Conservation (phyloP, 129 eudicot species). For the Apium graveolens region DNA sequence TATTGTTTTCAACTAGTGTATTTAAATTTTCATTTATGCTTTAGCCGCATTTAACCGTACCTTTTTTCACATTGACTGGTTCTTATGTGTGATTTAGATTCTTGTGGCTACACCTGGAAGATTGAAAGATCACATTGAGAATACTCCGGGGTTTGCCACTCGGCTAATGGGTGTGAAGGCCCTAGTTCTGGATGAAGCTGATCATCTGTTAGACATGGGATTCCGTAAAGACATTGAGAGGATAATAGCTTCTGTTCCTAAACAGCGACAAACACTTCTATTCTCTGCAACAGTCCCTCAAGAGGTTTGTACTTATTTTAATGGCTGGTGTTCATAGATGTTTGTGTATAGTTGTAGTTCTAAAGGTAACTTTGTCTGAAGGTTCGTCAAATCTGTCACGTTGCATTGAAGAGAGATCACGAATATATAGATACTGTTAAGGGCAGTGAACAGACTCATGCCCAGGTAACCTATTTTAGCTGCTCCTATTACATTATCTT, state of each 20-base stretch:
- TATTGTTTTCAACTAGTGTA: neutral
- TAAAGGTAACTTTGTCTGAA: slow-evolving; percentile 21
- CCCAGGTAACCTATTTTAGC: slow-evolving; percentile 46
- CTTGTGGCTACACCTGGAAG: slow-evolving; percentile 99
- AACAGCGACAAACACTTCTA: slow-evolving; percentile 87
- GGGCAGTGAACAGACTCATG: slow-evolving; percentile 86
- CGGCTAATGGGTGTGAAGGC: slow-evolving; percentile 83
- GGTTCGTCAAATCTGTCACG: slow-evolving; percentile 95
- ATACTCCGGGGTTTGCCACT: slow-evolving; percentile 90
- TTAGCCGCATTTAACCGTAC: neutral
- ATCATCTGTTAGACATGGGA: slow-evolving; percentile 96
- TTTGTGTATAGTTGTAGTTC: neutral
- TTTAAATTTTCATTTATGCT: neutral
- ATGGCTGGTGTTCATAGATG: slow-evolving; percentile 10
- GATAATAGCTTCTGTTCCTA: slow-evolving; percentile 83
- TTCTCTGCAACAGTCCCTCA: slow-evolving; percentile 94
- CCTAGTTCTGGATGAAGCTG: slow-evolving; percentile 98
- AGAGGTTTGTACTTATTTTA: slow-evolving; percentile 54
- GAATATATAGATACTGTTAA: slow-evolving; percentile 75
- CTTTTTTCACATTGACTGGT: neutral
- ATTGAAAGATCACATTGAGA: slow-evolving; percentile 89
- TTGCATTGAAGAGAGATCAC: slow-evolving; percentile 92
- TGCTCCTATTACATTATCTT: slow-evolving; percentile 2
- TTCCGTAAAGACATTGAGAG: slow-evolving; percentile 91
- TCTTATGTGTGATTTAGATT: slow-evolving; percentile 41